Evolutionary conservation across 2,329 filamentous ascomycete genomes (phyloP).

Genomic region (Tolypocladium endophyticum): DNA sequence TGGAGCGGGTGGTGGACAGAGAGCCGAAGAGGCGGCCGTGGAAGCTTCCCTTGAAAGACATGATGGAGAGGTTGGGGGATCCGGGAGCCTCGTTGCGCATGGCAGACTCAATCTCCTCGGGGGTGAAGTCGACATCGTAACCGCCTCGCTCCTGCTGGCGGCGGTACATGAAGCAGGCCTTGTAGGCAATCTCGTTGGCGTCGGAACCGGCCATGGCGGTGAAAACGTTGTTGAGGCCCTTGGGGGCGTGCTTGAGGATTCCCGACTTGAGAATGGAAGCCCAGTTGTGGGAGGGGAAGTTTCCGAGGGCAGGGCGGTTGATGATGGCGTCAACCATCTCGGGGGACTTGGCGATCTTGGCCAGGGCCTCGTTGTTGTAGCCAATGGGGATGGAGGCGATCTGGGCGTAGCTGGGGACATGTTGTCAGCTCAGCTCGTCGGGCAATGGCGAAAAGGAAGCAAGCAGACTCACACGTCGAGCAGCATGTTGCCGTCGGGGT

Average conservation of each 20-base stretch:
- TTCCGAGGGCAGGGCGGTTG: conserved; percentile 82
- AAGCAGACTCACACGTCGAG: conserved; percentile 52
- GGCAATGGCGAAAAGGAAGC: neutral
- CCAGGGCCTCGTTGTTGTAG: conserved; percentile 78
- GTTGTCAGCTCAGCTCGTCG: neutral
- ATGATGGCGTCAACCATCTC: conserved; percentile 75
- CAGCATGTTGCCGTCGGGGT: conserved; percentile 60
- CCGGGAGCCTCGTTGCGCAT: conserved; percentile 78
- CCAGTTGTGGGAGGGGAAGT: conserved; percentile 85
- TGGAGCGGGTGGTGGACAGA: conserved; percentile 81
- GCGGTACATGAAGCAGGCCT: conserved; percentile 91
- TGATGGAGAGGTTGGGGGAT: conserved; percentile 66
- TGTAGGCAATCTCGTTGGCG: conserved; percentile 90
- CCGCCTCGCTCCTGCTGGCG: conserved; percentile 74
- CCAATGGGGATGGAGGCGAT: conserved; percentile 88
- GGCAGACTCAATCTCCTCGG: conserved; percentile 59
- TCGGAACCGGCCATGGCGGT: conserved; percentile 83
- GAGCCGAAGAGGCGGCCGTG: conserved; percentile 84
- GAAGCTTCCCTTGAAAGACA: conserved; percentile 83
- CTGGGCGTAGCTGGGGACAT: conserved; percentile 58
- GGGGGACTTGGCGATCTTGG: conserved; percentile 58
- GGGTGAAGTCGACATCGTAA: conserved; percentile 64
- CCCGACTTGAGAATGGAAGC: conserved; percentile 67
- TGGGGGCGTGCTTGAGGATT: conserved; percentile 72
- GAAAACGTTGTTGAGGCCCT: conserved; percentile 80